Evolutionary conservation across 1,284 basidiomycete species (phyloP), one percentile per base, ranked within the genome.

Genomic region (Coniferiporia sulphurascens): DNA sequence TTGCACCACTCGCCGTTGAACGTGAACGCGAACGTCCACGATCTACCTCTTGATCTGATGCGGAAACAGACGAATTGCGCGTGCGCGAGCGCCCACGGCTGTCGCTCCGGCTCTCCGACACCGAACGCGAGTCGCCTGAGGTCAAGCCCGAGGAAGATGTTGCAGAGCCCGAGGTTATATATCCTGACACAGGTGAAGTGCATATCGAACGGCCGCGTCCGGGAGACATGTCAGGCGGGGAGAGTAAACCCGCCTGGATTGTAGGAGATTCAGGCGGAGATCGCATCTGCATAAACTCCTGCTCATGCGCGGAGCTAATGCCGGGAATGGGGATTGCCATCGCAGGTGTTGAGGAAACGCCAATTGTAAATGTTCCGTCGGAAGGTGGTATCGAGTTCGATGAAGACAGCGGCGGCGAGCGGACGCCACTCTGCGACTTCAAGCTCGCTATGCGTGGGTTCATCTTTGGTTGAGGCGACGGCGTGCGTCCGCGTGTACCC

Each of bases 11-110:
- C 32, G 56, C 56, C 1, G 46, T 62, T 6, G 56, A 58, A 4
- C 60, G 51, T n/a, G 49, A 52, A 13, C 56, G 56, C 9, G 60
- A 62, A 9, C 60, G 56, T 9, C 60, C 60, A 7, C 60, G 56
- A 3, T 62, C 60, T 5, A 17, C 56, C 35, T 62, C 52, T 36
- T 50, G 46, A 15, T 62, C 56, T 12, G 52, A 61, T 5, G 59
- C 43, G 48, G 55, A 51, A 2, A 57, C 22, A 13, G 59, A 61
- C 15, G 59, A 61, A 19, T 61, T 61, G 10, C 60, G 56, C 6
- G 60, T 62, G 21, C 52, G 56, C 21, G 60, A 62, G n/a, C 60
- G 56, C 6, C 60, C 60, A 8, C 59, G 55, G 21, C 49, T 52
- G 35, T 61, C 59, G 35, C 59, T 61, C 17, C 59, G 35, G 44